Base-by-base conservation (phyloP, 768 basidiomycete species). In the Suillus alpinus region DNA sequence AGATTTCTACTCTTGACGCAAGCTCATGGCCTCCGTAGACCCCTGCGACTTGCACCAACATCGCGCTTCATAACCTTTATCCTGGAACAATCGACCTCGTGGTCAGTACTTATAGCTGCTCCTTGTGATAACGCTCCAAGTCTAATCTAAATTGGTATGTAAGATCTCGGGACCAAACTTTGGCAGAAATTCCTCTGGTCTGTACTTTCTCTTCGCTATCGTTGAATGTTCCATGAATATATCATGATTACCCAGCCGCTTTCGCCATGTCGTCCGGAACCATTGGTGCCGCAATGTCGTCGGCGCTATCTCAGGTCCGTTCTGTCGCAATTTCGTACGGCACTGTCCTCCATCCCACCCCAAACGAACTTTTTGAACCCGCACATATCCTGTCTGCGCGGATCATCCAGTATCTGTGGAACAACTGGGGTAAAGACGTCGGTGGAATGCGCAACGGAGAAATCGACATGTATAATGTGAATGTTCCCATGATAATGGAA, bases 201-300 rank as follows among this genome's bases (percentile, higher is more conserved):
- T 57, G 83, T 72, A 53, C 52, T 32, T 20, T 6, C 29, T 44
- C 44, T 55, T 29, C 44, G 12, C 6, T 34, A 10, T 14, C n/a
- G n/a, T 37, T 60, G 56, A 56, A 32, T 32, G 13, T 1, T 2
- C 36, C 20, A 16, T 7, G 4, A 56, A 50, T 66, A 65, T 52
- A 62, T 55, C 41, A 29, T 18, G 59, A 23, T 16, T 46, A 36
- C 23, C 46, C 69, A 87, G 91, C 92, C 40, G 94, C 94, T 1
- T 94, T 95, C 71, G 82, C 90, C 3, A 81, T 98, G 46, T 94
- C 94, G 1, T 95, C 92, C 32, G 95, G 95, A 2, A 98, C 95
- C 2, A 81, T 98, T 63, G 95, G 95, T 41, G 95, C 94, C 3
- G 91, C 95, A 16, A 78, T 98, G 72, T 91, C 91, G 31, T 87